Evolutionary conservation across 495 filamentous ascomycete genomes (phyloP).

Genomic region (Hypomontagnella submonticulosa): DNA sequence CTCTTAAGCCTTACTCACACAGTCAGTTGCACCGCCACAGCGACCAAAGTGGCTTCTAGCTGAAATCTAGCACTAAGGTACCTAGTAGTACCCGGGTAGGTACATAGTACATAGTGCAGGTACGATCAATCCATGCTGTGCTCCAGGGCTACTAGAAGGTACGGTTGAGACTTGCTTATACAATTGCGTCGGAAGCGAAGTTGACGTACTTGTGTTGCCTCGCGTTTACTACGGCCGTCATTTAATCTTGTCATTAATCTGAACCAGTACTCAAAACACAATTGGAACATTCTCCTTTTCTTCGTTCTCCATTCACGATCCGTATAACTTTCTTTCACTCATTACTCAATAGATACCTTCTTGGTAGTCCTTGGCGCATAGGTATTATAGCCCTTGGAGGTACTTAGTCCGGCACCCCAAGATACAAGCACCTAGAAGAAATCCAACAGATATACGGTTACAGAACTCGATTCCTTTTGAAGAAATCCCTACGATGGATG

Average conservation of each 20-base stretch:
- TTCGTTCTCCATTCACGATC: neutral
- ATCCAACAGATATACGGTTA: neutral
- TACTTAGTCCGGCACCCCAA: neutral
- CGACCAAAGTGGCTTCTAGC: neutral
- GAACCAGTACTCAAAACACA: neutral
- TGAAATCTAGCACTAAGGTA: constrained; percentile 3
- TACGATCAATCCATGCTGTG: neutral
- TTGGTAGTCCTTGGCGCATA: too few relatives aligned
- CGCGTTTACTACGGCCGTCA: neutral
- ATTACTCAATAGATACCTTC: neutral
- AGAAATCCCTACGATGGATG: constrained; percentile 70
- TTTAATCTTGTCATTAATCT: neutral
- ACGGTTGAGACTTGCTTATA: constrained; percentile 8
- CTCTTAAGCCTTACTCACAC: constrained; percentile 2
- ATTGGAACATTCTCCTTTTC: neutral
- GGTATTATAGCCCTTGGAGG: too few relatives aligned
- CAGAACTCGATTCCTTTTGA: neutral
- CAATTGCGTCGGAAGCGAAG: neutral
- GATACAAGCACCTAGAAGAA: neutral
- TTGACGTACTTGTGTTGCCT: constrained; percentile 37
- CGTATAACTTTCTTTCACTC: neutral
- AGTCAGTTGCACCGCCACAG: constrained; percentile 15
- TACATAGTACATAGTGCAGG: too few relatives aligned
- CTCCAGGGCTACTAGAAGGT: constrained; percentile 26
- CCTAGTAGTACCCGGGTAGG: constrained; percentile 7